phyloP scores from a whole-genome alignment of 2,329 filamentous ascomycete genomes.

The Blastomyces gilchristii region DNA sequence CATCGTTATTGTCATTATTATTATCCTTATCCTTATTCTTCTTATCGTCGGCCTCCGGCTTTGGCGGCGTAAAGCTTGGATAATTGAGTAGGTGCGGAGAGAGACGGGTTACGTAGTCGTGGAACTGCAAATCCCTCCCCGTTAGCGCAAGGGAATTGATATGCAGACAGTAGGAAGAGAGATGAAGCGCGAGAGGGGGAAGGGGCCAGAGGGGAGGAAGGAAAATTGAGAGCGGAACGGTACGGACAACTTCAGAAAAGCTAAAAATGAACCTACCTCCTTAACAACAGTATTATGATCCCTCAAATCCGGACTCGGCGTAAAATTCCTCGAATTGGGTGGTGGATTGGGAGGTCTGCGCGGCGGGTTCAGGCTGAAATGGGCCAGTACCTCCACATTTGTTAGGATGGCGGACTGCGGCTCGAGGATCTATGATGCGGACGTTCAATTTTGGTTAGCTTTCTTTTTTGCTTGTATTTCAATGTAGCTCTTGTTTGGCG shows the following conservation, averaged over 20 bases:
- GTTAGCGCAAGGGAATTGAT: not conserved
- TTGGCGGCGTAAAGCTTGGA: slow-evolving; percentile 21
- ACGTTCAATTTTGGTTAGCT: not conserved
- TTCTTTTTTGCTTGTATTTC: not conserved
- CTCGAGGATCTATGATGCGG: slow-evolving; percentile 30
- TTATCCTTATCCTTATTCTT: slow-evolving; percentile 14
- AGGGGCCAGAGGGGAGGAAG: not conserved
- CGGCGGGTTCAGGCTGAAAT: slow-evolving; percentile 33
- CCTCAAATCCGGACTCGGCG: slow-evolving; percentile 34
- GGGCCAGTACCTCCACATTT: slow-evolving; percentile 36
- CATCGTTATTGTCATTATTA: slow-evolving; percentile 14
- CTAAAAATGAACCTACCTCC: slow-evolving; percentile 26
- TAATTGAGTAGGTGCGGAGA: slow-evolving; percentile 33
- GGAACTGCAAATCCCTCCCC: slow-evolving; percentile 23
- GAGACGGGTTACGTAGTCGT: slow-evolving; percentile 33
- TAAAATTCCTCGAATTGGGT: slow-evolving; percentile 29
- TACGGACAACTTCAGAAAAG: not conserved
- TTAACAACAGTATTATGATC: slow-evolving; percentile 39
- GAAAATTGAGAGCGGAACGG: no score
- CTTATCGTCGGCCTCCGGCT: slow-evolving; percentile 2
- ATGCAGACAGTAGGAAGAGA: not conserved
- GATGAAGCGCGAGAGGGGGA: not conserved
- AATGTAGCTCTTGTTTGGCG: no score
- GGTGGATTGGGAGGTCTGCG: slow-evolving; percentile 32
- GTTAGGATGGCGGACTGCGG: slow-evolving; percentile 36